Evolutionary conservation across 2,329 filamentous ascomycete genomes (phyloP).

Genomic region (Phyllosticta citrichinensis): DNA sequence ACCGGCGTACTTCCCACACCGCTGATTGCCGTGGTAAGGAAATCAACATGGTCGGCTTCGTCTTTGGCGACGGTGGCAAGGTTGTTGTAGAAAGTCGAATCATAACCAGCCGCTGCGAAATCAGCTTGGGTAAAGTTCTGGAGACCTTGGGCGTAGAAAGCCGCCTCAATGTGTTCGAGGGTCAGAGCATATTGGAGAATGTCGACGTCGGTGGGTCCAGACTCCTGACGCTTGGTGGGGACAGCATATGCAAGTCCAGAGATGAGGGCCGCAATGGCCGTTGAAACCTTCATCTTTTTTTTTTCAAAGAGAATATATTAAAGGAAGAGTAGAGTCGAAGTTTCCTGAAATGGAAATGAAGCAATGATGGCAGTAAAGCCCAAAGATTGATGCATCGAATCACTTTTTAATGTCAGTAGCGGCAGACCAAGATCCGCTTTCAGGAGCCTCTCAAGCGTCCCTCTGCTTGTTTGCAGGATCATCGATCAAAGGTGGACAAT

Average conservation of each 20-base stretch:
- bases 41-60: slow-evolving; percentile 48
- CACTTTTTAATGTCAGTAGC: background rate
- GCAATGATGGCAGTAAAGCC: background rate
- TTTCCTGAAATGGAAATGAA: background rate
- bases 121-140: slow-evolving; percentile 45
- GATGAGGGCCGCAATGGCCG: background rate
- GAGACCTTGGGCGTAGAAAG: slow-evolving; percentile 53
- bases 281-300: slow-evolving; percentile 1
- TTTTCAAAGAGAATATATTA: background rate
- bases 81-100: slow-evolving; percentile 46
- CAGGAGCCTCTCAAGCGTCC: background rate
- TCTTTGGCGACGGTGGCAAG: slow-evolving; percentile 47
- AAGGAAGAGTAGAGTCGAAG: background rate
- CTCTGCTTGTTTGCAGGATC: background rate
- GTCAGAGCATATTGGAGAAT: slow-evolving; percentile 37
- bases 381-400: background rate
- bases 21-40: slow-evolving; percentile 38
- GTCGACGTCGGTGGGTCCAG: slow-evolving; percentile 11
- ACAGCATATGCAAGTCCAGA: slow-evolving; percentile 1
- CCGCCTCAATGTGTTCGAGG: slow-evolving; percentile 43
- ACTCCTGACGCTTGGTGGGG: slow-evolving; percentile 2
- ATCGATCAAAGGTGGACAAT: background rate
- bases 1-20: slow-evolving; percentile 43
- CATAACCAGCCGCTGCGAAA: slow-evolving; percentile 43
- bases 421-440: background rate